A percentile compares a stretch with the other conserved stretches of the same genome.
phyloP scores from a whole-genome alignment of 2,329 filamentous ascomycete genomes.

The Lachnellula occidentalis region DNA sequence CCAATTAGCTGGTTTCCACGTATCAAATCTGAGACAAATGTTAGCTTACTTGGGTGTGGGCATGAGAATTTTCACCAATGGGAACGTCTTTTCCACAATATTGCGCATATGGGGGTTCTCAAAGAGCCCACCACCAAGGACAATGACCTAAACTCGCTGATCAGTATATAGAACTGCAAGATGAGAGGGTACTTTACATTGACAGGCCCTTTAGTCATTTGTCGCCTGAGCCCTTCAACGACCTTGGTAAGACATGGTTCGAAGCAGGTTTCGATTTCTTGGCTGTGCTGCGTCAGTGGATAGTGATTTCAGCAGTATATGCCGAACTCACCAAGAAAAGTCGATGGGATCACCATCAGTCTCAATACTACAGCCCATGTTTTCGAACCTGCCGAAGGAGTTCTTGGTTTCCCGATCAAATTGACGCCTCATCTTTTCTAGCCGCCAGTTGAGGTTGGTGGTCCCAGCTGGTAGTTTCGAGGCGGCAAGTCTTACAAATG shows the following conservation, averaged over 20 bases:
- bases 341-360: background rate
- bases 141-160: constrained; percentile 1
- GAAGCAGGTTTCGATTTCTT: constrained; percentile 9
- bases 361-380: background rate
- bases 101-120: constrained; percentile 1
- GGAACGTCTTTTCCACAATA: background rate
- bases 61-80: background rate
- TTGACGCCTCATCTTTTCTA: constrained; percentile 1
- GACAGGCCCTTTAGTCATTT: background rate
- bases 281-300: background rate
- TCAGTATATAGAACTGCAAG: background rate
- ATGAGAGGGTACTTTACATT: background rate
- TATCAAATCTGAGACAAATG: background rate
- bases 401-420: constrained; percentile 8
- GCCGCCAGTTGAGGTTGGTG: constrained; percentile 1
- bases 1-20: background rate
- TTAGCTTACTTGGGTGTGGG: background rate
- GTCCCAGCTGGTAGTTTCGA: background rate
- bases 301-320: background rate
- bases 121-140: constrained; percentile 11
- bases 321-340: background rate
- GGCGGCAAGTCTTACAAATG: background rate
- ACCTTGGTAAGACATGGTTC: constrained; percentile 3
- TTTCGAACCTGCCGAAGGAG: background rate
- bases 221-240: background rate